These are phyloP conservation scores for Erodium trifolium DNA, from an alignment of 441 rosid species.

Conservation along the genomic window DNA sequence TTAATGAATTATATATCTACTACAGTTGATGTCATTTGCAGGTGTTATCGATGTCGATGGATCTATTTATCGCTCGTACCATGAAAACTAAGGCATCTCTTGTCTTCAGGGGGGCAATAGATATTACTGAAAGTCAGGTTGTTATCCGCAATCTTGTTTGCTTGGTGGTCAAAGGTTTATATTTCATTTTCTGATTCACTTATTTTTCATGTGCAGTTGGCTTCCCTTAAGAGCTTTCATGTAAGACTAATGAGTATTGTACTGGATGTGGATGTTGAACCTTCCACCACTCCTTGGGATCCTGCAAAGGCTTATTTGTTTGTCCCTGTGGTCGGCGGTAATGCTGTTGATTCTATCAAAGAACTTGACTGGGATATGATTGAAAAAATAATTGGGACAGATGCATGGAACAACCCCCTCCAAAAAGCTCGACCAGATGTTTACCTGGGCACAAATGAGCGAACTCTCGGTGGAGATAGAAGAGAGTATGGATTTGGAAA, in stretches of 20 bases:
- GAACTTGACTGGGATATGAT: slow-evolving; percentile 87
- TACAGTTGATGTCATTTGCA: slow-evolving; percentile 23
- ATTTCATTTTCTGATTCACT: slow-evolving; percentile 6
- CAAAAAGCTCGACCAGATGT: slow-evolving; percentile 99
- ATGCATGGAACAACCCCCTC: slow-evolving; percentile 93
- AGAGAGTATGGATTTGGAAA: slow-evolving; percentile 98
- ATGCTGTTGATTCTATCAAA: slow-evolving; percentile 53
- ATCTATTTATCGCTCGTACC: slow-evolving; percentile 99
- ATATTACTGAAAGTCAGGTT: slow-evolving; percentile 81
- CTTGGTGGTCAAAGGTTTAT: slow-evolving; percentile 6
- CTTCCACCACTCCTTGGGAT: slow-evolving; percentile 99
- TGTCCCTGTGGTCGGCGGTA: slow-evolving; percentile 82
- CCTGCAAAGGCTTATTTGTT: slow-evolving; percentile 97
- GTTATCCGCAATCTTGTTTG: slow-evolving; percentile 15
- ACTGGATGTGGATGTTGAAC: slow-evolving; percentile 98
- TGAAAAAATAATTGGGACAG: slow-evolving; percentile 46
- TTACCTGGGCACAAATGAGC: slow-evolving; percentile 96
- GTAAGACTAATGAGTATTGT: slow-evolving; percentile 99
- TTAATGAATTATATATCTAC: slow-evolving; percentile 11
- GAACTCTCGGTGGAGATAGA: slow-evolving; percentile 98
- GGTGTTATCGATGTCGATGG: slow-evolving; percentile 99
- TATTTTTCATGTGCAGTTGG: slow-evolving; percentile 58
- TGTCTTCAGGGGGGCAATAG: slow-evolving; percentile 67
- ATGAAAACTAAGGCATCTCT: slow-evolving; percentile 96
- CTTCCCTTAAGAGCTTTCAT: slow-evolving; percentile 86